Evolutionary conservation across 208 protist species (phyloP).

Genomic region (Trypanosomatidae sp.): DNA sequence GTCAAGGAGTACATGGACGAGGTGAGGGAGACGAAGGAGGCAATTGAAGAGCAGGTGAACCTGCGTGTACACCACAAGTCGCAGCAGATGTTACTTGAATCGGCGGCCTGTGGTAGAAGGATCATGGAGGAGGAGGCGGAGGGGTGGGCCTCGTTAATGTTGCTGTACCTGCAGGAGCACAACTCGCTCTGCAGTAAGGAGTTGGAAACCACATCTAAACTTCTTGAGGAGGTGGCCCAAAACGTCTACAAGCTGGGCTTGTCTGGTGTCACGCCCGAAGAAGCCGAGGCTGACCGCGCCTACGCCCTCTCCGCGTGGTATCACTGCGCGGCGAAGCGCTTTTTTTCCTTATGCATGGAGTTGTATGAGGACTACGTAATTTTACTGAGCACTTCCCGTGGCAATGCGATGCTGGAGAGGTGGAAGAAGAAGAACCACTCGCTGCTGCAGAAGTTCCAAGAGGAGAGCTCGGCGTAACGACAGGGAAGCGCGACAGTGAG

Average conservation of each 20-base stretch:
- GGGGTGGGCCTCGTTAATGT: conserved; percentile 35
- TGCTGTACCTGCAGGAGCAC: conserved; percentile 41
- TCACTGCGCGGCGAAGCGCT: conserved; percentile 69
- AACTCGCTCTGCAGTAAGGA: conserved; percentile 31
- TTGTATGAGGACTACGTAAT: conserved; percentile 58
- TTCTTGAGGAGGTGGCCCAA: conserved; percentile 44
- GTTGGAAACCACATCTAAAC: conserved; percentile 20
- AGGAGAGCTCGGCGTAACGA: conserved; percentile 18
- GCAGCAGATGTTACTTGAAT: conserved; percentile 40
- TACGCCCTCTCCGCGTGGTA: conserved; percentile 71
- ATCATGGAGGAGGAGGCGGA: conserved; percentile 57
- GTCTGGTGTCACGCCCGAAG: conserved; percentile 31
- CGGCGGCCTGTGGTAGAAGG: conserved; percentile 33
- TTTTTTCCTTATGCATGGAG: conserved; percentile 76
- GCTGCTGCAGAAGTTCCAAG: conserved; percentile 32
- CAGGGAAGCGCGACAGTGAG: conserved; percentile 13
- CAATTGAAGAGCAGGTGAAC: conserved; percentile 29
- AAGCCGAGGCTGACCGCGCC: conserved; percentile 36
- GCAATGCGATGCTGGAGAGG: conserved; percentile 42
- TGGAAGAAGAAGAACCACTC: conserved; percentile 47
- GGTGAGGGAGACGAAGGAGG: conserved; percentile 45
- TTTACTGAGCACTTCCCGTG: conserved; percentile 29
- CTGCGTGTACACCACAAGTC: conserved; percentile 20
- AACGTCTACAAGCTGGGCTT: conserved; percentile 50
- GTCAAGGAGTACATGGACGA: conserved; percentile 33